Evolutionary conservation across 495 filamentous ascomycete genomes (phyloP), one percentile per base, ranked within the genome.

Genomic region (Penicillium cinerascens): DNA sequence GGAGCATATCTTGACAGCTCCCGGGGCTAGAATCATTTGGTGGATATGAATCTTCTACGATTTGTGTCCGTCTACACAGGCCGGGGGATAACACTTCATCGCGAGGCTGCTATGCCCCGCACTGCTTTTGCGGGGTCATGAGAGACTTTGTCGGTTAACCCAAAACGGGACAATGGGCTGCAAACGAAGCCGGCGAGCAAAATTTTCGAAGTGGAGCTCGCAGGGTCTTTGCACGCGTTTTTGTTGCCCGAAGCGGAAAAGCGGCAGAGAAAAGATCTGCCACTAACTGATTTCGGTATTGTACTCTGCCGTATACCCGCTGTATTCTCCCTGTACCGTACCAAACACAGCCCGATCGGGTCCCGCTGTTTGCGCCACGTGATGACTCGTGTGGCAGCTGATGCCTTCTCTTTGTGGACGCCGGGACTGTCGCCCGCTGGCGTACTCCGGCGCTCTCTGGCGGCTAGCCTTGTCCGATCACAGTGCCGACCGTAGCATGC

Each of bases 191-290:
- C 51, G 51, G 39, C 42, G 53, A 25, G 48, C 57, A 63, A 59
- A 51, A 49, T 55, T 65, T 56, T 59, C 35, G 16, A 15, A 44
- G 58, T 55, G 55, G 54, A 53, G 36, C 44, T 37, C 26, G 27
- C 49, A 60, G 52, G 58, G 60, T 64, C 64, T 45, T 56, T 51
- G 35, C 55, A 48, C 44, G 57, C 61, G 56, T 53, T 60, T 58
- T 38, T 51, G 29, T 65, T 43, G 39, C 62, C 56, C 43, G 46
- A 64, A 51, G 50, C 58, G 64, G 59, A 49, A 57, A 61, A 60
- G 62, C 52, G 66, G 54, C 54, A 61, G 51, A 26, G 40, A 60
- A 54, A 65, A 51, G 69, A 70, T 70, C 67, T 64, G 52, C 67
- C 56, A 62, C 56, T 68, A 67, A 59, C 56, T 51, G 51, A 64